Percentiles rank a stretch among this genome's conserved stretches.
These are phyloP conservation scores for Balansia obtecta DNA, from an alignment of 2,329 filamentous ascomycete species.

Conservation along the genomic window DNA sequence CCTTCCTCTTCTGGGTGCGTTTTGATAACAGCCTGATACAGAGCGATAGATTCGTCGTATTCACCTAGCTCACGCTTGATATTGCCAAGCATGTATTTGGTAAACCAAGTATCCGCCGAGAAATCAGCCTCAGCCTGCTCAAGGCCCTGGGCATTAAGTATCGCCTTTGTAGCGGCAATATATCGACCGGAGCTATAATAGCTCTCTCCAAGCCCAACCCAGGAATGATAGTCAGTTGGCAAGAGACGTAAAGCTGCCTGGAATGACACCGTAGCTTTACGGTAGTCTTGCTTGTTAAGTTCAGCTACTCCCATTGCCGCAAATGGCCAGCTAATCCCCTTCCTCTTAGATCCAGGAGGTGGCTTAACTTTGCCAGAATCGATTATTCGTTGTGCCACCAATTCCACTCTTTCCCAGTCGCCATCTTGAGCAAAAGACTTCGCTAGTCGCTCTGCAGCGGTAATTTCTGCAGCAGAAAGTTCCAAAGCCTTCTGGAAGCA, in stretches of 20 bases:
- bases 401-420: slow-evolving; percentile 94
- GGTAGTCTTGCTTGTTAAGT: slow-evolving; percentile 84
- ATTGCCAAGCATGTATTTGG: slow-evolving; percentile 92
- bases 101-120: slow-evolving; percentile 74
- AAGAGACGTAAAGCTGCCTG: slow-evolving; percentile 76
- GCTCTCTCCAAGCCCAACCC: slow-evolving; percentile 92
- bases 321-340: slow-evolving; percentile 91
- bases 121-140: slow-evolving; percentile 43
- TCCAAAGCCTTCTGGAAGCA: slow-evolving; percentile 97
- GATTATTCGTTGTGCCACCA: slow-evolving; percentile 79
- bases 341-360: slow-evolving; percentile 83
- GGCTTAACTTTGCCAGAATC: slow-evolving; percentile 90
- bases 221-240: slow-evolving; percentile 84
- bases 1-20: slow-evolving; percentile 66
- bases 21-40: slow-evolving; percentile 63
- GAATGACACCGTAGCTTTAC: slow-evolving; percentile 82
- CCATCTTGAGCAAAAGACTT: slow-evolving; percentile 75
- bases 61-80: slow-evolving; percentile 87
- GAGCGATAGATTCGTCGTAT: slow-evolving; percentile 66
- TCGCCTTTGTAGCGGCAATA: slow-evolving; percentile 86
- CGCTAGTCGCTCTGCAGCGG: slow-evolving; percentile 78
- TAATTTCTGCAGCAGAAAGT: slow-evolving; percentile 72
- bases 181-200: slow-evolving; percentile 91
- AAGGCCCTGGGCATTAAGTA: slow-evolving; percentile 69
- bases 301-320: slow-evolving; percentile 89